Evolutionary conservation across 768 basidiomycete genomes (phyloP), one percentile per base, ranked within the genome.

Genomic region (Kwoniella bestiolae): DNA sequence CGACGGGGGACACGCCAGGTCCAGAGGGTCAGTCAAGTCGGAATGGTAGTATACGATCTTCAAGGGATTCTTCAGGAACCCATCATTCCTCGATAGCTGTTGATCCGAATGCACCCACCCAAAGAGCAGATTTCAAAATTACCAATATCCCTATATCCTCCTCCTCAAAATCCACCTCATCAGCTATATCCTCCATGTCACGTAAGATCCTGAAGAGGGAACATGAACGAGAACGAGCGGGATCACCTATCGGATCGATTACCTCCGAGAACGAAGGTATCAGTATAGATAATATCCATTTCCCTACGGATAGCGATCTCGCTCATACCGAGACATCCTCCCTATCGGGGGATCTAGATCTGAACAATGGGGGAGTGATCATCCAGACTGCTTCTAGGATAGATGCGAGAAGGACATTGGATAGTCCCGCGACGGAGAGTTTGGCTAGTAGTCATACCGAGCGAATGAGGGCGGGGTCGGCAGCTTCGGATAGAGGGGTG

Each of bases 291-390:
- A 73, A 71, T 46, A 76, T 76, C 34, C 72, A 76, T 57, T 76
- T 76, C 66, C 74, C 74, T 3, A 76, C 74, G 16, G 74, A 76
- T 45, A 73, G 72, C 3, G 74, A 76, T 59, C 45, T 76, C 23
- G 71, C 74, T 4, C 67, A 66, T 38, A 69, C 71, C 8, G 71
- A 73, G 25, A 45, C 60, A 3, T 59, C 60, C 1, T 76, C 72
- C 5, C 66, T 68, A 9, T 49, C 53, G 0, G 53, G 45, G 12
- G 55, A 63, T 35, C 18, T 14, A 4, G 65, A 60, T 55, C 45
- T 28, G 26, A 57, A 68, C 23, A 69, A 69, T 18, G 60, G n/a
- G n/a, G n/a, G 49, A 6, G 74, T 59, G 7, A 61, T 75, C 26
- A 76, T 76, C 18, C 53, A 61, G 25, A 76, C 72, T n/a, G 74